These are phyloP conservation scores for Claviceps digitariae DNA, from an alignment of 2,329 filamentous ascomycete species.

Conservation along the genomic window DNA sequence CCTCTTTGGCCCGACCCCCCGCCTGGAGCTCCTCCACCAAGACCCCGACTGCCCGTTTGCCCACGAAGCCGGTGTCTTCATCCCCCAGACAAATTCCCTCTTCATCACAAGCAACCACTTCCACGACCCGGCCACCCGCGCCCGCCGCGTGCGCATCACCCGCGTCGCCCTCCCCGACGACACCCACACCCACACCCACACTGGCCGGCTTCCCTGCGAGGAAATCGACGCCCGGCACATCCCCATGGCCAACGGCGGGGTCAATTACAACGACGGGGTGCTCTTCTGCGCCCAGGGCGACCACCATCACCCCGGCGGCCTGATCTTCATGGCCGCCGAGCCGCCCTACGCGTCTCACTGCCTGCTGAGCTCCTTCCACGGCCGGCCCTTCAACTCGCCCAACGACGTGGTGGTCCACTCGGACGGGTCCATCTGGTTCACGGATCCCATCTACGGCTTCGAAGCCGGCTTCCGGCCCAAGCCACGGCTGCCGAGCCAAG, in stretches of 20 bases:
- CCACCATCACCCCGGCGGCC: conserved; percentile 36
- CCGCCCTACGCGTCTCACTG: conserved; percentile 14
- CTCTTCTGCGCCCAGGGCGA: conserved; percentile 14
- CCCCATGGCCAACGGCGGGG: conserved; percentile 12
- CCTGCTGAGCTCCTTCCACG: conserved; percentile 45
- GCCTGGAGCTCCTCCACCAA: background rate
- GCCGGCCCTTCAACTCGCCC: conserved; percentile 44
- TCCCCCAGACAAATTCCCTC: conserved; percentile 6
- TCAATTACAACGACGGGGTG: conserved; percentile 10
- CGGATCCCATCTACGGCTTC: conserved; percentile 46
- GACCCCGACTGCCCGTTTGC: background rate
- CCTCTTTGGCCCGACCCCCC: background rate
- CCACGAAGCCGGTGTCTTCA: conserved; percentile 40
- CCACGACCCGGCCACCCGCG: conserved; percentile 10
- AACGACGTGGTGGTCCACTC: conserved; percentile 44
- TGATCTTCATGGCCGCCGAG: conserved; percentile 2
- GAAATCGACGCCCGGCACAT: conserved; percentile 8
- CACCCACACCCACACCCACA: too few relatives aligned
- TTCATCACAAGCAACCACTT: conserved; percentile 14
- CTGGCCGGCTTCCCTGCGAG: conserved; percentile 8
- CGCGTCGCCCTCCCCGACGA: conserved; percentile 9
- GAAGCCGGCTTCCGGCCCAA: conserved; percentile 42
- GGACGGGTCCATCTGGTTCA: conserved; percentile 47
- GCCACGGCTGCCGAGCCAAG: conserved; percentile 41
- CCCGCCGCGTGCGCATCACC: conserved; percentile 21